A percentile compares a stretch with the other conserved stretches of the same genome.
Conservation (phyloP, 306 rosid genomes). For the Nissolia schottii region DNA sequence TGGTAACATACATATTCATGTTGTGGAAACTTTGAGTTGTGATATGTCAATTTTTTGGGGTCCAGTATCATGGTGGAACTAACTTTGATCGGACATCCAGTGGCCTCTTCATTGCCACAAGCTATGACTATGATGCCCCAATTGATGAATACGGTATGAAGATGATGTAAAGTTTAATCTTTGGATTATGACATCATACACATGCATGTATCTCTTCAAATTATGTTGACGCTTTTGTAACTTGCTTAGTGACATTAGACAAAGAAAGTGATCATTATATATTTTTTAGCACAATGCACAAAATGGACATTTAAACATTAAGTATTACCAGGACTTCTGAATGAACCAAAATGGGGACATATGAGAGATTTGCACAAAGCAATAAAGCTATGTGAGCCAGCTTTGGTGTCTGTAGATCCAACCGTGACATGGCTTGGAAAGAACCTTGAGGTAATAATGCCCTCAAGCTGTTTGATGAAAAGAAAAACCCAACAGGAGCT, state of each 20-base stretch:
- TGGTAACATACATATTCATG: background rate
- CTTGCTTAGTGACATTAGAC: background rate
- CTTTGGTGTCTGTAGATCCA: constrained; percentile 68
- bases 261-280: background rate
- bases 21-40: background rate
- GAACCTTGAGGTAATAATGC: constrained; percentile 60
- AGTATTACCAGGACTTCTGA: constrained; percentile 56
- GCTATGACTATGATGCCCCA: constrained; percentile 94
- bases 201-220: background rate
- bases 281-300: background rate
- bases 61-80: constrained; percentile 98
- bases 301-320: background rate
- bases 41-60: constrained; percentile 7
- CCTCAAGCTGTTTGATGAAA: constrained; percentile 1
- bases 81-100: constrained; percentile 87
- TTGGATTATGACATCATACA: background rate
- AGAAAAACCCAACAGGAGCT: constrained; percentile 7
- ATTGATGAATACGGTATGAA: constrained; percentile 83
- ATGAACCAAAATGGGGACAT: constrained; percentile 96
- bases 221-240: background rate
- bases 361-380: constrained; percentile 79
- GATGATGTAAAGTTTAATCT: background rate
- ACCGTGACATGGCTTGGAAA: constrained; percentile 59
- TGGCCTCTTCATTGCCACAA: constrained; percentile 87
- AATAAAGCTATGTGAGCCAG: constrained; percentile 69